A percentile compares a stretch with the other conserved stretches of the same genome.
phyloP scores from a whole-genome alignment of 768 basidiomycete species.

The Imleria badia region DNA sequence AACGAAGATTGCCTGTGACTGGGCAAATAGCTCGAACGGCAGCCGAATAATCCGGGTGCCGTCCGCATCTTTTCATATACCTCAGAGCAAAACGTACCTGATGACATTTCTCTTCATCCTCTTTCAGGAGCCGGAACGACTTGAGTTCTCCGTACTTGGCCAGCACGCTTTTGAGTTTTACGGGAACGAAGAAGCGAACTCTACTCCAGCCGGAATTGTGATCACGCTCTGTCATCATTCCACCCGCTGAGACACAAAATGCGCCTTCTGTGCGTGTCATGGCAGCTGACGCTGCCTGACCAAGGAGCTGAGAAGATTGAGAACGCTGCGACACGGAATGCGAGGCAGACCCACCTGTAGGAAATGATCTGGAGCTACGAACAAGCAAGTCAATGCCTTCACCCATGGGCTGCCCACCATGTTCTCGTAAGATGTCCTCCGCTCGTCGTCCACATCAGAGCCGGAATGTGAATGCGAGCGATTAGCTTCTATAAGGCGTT shows the following conservation, averaged over 20 bases:
- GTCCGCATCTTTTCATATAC: background rate
- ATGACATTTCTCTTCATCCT: slow-evolving; percentile 21
- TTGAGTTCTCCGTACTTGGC: slow-evolving; percentile 34
- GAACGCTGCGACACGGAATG: slow-evolving; percentile 1
- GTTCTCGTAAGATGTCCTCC: slow-evolving; percentile 1
- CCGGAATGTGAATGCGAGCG: slow-evolving; percentile 3
- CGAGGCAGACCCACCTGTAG: slow-evolving; percentile 36
- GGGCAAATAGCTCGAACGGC: slow-evolving; percentile 6
- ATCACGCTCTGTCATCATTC: slow-evolving; percentile 19
- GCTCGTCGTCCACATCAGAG: slow-evolving; percentile 6
- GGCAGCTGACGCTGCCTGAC: slow-evolving; percentile 44
- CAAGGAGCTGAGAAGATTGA: slow-evolving; percentile 46
- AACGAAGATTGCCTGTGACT: background rate
- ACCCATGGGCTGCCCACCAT: slow-evolving; percentile 14
- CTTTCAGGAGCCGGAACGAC: slow-evolving; percentile 27
- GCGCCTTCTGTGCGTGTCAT: slow-evolving; percentile 51
- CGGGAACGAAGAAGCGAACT: slow-evolving; percentile 24
- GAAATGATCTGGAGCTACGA: slow-evolving; percentile 47
- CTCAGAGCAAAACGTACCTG: slow-evolving; percentile 27
- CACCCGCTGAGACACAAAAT: slow-evolving; percentile 49
- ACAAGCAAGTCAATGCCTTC: slow-evolving; percentile 40
- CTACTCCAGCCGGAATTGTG: slow-evolving; percentile 26
- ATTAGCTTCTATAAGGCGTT: slow-evolving; percentile 36
- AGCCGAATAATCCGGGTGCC: background rate
- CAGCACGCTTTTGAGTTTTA: slow-evolving; percentile 30